Evolutionary conservation across 2,329 filamentous ascomycete species (phyloP).

Genomic region (Colletotrichum costaricense): DNA sequence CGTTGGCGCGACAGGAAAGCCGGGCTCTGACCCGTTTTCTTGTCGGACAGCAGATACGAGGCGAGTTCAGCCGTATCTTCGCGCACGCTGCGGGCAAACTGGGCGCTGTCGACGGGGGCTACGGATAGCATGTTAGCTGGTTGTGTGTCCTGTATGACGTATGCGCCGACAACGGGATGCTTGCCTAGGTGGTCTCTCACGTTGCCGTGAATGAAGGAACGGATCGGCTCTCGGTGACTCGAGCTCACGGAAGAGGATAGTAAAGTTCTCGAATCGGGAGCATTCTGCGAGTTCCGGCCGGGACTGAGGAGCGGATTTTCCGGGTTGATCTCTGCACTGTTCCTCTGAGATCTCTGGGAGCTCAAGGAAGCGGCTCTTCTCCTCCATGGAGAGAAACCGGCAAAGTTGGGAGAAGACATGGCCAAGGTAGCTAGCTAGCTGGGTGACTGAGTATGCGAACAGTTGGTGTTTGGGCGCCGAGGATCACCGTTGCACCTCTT

Average conservation of each 20-base stretch:
- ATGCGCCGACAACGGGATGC: conserved; percentile 36
- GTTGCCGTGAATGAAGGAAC: conserved; percentile 78
- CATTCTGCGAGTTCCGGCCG: conserved; percentile 34
- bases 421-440: conserved; percentile 4
- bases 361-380: conserved; percentile 44
- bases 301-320: conserved; percentile 37
- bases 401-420: conserved; percentile 59
- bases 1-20: conserved; percentile 57
- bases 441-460: not conserved
- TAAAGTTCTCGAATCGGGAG: conserved; percentile 42
- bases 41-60: conserved; percentile 80
- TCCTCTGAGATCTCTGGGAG: conserved; percentile 34
- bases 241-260: conserved; percentile 52
- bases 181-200: conserved; percentile 69
- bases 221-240: conserved; percentile 71
- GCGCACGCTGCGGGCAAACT: conserved; percentile 82
- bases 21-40: conserved; percentile 56
- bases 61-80: conserved; percentile 90
- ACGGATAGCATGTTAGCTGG: not conserved
- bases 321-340: conserved; percentile 39
- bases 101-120: conserved; percentile 72
- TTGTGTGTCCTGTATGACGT: not conserved
- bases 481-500: conserved; percentile 19
- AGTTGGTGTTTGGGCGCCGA: conserved; percentile 3
- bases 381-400: conserved; percentile 61